These are phyloP conservation scores for Poterioochromonas sp. DNA, from an alignment of 352 stramenopile species.

Conservation along the genomic window DNA sequence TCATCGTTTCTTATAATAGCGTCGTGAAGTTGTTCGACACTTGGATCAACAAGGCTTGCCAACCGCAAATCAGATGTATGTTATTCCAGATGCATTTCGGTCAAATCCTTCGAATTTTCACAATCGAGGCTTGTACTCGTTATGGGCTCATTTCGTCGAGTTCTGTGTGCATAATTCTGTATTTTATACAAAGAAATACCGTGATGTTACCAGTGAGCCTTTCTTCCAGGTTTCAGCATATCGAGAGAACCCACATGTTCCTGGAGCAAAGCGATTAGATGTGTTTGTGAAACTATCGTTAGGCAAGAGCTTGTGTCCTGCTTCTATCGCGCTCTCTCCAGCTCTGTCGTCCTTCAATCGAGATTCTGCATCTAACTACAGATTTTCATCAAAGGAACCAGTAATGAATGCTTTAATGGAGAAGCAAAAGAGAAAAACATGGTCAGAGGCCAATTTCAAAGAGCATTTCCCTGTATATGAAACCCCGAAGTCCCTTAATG, in stretches of 20 bases:
- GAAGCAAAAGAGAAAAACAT: too few species aligned
- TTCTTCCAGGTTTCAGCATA: conserved; percentile 4
- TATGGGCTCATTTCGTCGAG: conserved; percentile 23
- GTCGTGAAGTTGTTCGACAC: background rate
- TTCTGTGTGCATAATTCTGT: conserved; percentile 15
- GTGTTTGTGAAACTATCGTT: conserved; percentile 1
- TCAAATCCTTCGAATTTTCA: background rate
- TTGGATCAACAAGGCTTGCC: background rate
- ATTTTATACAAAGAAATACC: background rate
- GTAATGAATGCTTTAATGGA: too few species aligned
- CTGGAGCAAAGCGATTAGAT: background rate
- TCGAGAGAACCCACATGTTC: background rate
- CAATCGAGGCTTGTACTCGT: conserved; percentile 6
- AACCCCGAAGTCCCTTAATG: too few species aligned
- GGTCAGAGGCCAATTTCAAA: too few species aligned
- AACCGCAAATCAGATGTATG: conserved; percentile 3
- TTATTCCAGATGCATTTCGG: conserved; percentile 4
- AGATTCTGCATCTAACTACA: too few species aligned
- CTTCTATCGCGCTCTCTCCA: too few species aligned
- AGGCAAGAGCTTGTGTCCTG: too few species aligned
- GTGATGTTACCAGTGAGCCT: background rate
- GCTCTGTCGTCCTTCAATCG: too few species aligned
- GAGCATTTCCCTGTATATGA: too few species aligned
- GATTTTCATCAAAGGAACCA: too few species aligned
- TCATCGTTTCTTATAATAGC: conserved; percentile 2